A percentile compares a stretch with the other conserved stretches of the same genome.
Evolutionary conservation across 2,329 filamentous ascomycete genomes (phyloP).

Genomic region (Penicillium sp.): DNA sequence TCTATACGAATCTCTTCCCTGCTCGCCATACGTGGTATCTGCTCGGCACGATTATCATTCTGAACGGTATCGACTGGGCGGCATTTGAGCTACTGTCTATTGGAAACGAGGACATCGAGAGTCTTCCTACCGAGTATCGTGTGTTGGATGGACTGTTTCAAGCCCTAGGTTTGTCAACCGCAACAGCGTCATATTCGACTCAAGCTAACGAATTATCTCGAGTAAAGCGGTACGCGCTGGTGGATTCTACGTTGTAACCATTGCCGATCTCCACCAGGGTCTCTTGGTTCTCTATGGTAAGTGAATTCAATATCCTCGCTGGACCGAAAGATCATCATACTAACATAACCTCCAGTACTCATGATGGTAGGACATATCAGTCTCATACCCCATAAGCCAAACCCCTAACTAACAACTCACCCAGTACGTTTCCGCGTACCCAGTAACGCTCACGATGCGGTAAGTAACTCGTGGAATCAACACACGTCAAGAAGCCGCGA

Average conservation of each 20-base stretch:
- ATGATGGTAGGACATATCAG: slow-evolving; percentile 32
- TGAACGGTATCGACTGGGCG: slow-evolving; percentile 64
- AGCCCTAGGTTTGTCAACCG: slow-evolving; percentile 49
- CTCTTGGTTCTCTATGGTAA: slow-evolving; percentile 32
- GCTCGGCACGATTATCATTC: slow-evolving; percentile 56
- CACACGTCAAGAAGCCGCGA: not conserved
- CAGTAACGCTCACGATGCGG: slow-evolving; percentile 35
- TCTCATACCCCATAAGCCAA: not conserved
- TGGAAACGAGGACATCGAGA: slow-evolving; percentile 55
- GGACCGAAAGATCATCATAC: not conserved
- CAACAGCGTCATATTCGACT: not conserved
- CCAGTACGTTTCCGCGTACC: slow-evolving; percentile 36
- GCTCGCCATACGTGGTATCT: slow-evolving; percentile 64
- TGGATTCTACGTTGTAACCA: slow-evolving; percentile 64
- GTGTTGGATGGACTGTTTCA: slow-evolving; percentile 62
- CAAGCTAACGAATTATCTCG: not conserved
- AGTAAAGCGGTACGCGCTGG: slow-evolving; percentile 54
- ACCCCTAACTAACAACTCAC: slow-evolving; percentile 7
- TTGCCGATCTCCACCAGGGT: slow-evolving; percentile 51
- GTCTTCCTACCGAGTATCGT: slow-evolving; percentile 52
- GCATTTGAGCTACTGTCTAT: slow-evolving; percentile 65
- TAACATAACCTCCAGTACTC: slow-evolving; percentile 26
- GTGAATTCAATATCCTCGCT: not conserved
- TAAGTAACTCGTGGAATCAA: slow-evolving; percentile 4
- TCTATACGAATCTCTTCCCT: slow-evolving; percentile 55